Evolutionary conservation across 257 asterid species (phyloP).

Genomic region (Forsythia suspensa): DNA sequence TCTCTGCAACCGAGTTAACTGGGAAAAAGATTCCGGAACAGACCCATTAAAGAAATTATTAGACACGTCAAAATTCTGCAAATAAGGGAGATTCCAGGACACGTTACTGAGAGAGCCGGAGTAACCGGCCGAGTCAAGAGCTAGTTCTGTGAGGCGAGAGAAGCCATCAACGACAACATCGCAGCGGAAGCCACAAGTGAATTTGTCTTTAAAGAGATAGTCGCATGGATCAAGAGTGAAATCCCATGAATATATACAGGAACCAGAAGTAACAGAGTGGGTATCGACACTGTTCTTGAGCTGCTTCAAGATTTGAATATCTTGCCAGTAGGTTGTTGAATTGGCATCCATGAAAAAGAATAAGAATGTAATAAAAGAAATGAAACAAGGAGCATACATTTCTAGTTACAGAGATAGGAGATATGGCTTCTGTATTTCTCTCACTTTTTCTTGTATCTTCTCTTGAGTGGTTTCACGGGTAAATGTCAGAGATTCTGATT

Average conservation of each 20-base stretch:
- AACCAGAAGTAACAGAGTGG: slow-evolving; percentile 42
- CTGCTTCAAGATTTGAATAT: slow-evolving; percentile 59
- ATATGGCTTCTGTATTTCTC: too few relatives aligned
- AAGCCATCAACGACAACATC: slow-evolving; percentile 34
- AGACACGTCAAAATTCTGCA: slow-evolving; percentile 60
- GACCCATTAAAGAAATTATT: slow-evolving; percentile 52
- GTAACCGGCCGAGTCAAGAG: slow-evolving; percentile 73
- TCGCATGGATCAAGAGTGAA: slow-evolving; percentile 79
- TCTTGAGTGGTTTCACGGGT: too few relatives aligned
- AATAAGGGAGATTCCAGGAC: slow-evolving; percentile 53
- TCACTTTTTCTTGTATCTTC: too few relatives aligned
- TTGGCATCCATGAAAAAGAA: slow-evolving; percentile 27
- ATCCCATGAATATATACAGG: slow-evolving; percentile 81
- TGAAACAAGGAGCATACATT: neutral
- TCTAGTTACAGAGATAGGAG: too few relatives aligned
- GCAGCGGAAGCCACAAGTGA: slow-evolving; percentile 88
- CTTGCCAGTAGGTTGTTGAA: slow-evolving; percentile 61
- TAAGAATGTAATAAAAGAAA: neutral
- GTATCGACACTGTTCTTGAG: slow-evolving; percentile 51
- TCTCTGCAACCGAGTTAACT: slow-evolving; percentile 39
- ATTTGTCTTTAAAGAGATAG: slow-evolving; percentile 44
- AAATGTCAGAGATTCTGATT: too few relatives aligned
- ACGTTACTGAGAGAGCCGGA: slow-evolving; percentile 46
- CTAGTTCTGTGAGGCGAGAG: slow-evolving; percentile 65
- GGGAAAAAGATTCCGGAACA: slow-evolving; percentile 59